phyloP scores from a whole-genome alignment of 2,329 filamentous ascomycete species.

The Dichotomopilus funicola region DNA sequence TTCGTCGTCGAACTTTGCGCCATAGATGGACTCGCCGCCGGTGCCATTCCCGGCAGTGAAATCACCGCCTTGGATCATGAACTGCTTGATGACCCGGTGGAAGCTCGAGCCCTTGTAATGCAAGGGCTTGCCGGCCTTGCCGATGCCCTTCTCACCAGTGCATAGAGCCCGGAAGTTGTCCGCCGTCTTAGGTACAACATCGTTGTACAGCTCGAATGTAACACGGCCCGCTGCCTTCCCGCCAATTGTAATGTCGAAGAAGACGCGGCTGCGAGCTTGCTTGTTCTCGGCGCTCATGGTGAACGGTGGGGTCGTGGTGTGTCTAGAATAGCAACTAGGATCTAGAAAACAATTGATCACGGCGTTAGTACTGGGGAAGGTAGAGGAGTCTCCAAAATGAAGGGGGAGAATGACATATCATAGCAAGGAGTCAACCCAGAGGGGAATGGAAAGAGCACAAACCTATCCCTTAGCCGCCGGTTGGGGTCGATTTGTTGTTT shows the following conservation, averaged over 20 bases:
- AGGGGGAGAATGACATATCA: background rate
- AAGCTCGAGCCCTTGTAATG: conserved; percentile 91
- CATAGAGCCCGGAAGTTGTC: conserved; percentile 95
- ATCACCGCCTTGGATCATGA: conserved; percentile 98
- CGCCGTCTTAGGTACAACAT: conserved; percentile 84
- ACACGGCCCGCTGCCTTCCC: conserved; percentile 67
- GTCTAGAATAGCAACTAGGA: background rate
- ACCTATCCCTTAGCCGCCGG: background rate
- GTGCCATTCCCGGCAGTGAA: conserved; percentile 94
- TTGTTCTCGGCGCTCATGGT: conserved; percentile 40
- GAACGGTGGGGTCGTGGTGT: background rate
- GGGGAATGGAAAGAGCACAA: too few species aligned
- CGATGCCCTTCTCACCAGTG: conserved; percentile 86
- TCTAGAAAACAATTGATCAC: too few species aligned
- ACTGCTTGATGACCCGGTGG: conserved; percentile 96
- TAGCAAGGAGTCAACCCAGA: too few species aligned
- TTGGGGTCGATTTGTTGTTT: background rate
- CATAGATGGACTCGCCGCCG: conserved; percentile 94
- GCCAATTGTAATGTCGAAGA: conserved; percentile 86
- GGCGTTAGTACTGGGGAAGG: background rate
- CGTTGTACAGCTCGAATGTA: conserved; percentile 72
- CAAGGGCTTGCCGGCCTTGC: conserved; percentile 75
- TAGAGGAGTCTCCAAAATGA: background rate
- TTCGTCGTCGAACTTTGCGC: conserved; percentile 94
- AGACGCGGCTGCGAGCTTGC: conserved; percentile 68